Base-by-base conservation (phyloP, 139 green algal genomes). In the Auxenochlorella pyrenoidosa region DNA sequence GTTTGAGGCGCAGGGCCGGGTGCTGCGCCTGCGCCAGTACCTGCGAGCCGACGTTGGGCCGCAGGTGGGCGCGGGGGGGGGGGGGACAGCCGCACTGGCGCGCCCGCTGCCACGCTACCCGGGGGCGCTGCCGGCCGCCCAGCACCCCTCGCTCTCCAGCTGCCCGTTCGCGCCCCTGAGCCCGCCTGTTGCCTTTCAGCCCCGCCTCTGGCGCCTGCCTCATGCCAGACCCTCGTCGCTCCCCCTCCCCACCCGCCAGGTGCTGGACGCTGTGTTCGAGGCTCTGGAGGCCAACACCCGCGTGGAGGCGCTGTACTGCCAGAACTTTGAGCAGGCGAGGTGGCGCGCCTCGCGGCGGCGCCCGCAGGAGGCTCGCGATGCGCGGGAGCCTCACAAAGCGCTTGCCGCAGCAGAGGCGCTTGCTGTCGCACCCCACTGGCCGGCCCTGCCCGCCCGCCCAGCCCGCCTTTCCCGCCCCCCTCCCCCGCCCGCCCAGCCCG, bases 261-360 rank as follows among this genome's bases (percentile, higher is more conserved):
- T 90, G 34, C 91, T 96, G 40, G 82, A 95, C 41, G 88, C 86
- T 13, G 89, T 96, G 41, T 70, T 96, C 28, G 91, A 95, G 43
- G 93, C 93, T 18, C 89, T 96, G 51, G 75, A 79, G 38, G 68
- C 60, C 47, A 96, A 96, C 83, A 92, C 83, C 2, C 90, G 90
- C 3, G 86, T 96, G 41, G 89, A 96, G 86, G 91, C 82, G 38
- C 88, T 96, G 32, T 96, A 96, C 83, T 94, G 95, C 63, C 94
- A 96, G 79, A 96, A 96, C 90, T 86, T 86, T 79, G 80, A 85
- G 80, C 80, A 85, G 80, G 80, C 44, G 34, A 24, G 76, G 2
- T 3, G 5, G 13, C 28, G n/a, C n/a, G n/a, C n/a, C n/a, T n/a
- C n/a, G n/a, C n/a, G n/a, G n/a, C n/a, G n/a, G n/a, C n/a, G n/a